A percentile compares a stretch with the other conserved stretches of the same genome.
Evolutionary conservation across 2,329 filamentous ascomycete genomes (phyloP).

Genomic region (Akanthomyces uredinophilus): DNA sequence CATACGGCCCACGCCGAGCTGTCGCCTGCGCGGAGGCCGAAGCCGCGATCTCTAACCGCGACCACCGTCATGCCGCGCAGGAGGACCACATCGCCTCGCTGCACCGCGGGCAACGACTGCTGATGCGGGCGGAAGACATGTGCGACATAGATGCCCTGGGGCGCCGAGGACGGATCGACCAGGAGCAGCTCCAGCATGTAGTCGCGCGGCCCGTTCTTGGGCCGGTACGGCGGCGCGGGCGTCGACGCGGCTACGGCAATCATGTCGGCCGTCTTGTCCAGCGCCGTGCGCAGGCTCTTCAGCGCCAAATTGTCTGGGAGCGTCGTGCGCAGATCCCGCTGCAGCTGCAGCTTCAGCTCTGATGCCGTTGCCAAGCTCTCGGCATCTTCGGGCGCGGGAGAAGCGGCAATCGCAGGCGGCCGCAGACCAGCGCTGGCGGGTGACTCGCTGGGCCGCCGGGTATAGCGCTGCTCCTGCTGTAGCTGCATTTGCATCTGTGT

Average conservation of each 20-base stretch:
- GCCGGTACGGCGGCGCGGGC: constrained; percentile 46
- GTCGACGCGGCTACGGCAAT: constrained; percentile 49
- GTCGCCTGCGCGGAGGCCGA: constrained; percentile 50
- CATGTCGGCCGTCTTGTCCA: constrained; percentile 47
- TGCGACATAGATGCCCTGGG: constrained; percentile 46
- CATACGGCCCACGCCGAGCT: constrained; percentile 59
- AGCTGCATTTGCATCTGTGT: constrained; percentile 20
- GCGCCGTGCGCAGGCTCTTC: constrained; percentile 44
- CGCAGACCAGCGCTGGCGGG: constrained; percentile 18
- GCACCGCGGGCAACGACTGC: constrained; percentile 49
- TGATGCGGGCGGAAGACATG: constrained; percentile 56
- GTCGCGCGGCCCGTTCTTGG: constrained; percentile 53
- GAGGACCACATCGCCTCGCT: constrained; percentile 53
- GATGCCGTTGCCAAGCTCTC: constrained; percentile 24
- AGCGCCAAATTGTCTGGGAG: constrained; percentile 50
- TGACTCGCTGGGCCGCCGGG: constrained; percentile 20
- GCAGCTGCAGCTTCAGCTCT: constrained; percentile 41
- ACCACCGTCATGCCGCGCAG: constrained; percentile 52
- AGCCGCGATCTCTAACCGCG: constrained; percentile 49
- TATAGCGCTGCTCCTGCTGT: constrained; percentile 18
- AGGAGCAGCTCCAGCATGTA: constrained; percentile 55
- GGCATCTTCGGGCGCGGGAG: neutral
- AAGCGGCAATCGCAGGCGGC: constrained; percentile 27
- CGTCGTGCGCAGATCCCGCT: constrained; percentile 41
- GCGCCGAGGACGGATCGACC: constrained; percentile 51